phyloP scores from a whole-genome alignment of 805 yeast species.

The Candida awuae region DNA sequence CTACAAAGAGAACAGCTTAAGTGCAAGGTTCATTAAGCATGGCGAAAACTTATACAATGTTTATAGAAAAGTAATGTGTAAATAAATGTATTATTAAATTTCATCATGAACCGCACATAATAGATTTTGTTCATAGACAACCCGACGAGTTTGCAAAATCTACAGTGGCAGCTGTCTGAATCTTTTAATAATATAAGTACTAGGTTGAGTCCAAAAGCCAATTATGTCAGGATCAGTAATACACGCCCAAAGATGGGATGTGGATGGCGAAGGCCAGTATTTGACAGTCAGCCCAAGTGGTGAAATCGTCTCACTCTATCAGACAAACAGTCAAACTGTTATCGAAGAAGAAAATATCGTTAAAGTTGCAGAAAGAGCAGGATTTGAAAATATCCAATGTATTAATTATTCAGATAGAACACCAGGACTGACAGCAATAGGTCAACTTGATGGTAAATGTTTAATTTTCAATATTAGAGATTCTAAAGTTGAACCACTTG shows the following conservation, averaged over 20 bases:
- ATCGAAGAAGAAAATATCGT: slow-evolving; percentile 43
- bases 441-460: slow-evolving; percentile 63
- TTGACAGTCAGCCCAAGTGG: slow-evolving; percentile 70
- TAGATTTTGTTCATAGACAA: too few species aligned
- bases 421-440: slow-evolving; percentile 62
- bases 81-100: too few species aligned
- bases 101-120: too few species aligned
- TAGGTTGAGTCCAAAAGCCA: background rate
- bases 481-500: slow-evolving; percentile 24
- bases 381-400: slow-evolving; percentile 63
- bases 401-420: slow-evolving; percentile 49
- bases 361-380: slow-evolving; percentile 46
- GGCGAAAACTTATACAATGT: too few species aligned
- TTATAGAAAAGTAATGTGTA: too few species aligned
- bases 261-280: slow-evolving; percentile 46
- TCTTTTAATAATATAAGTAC: background rate
- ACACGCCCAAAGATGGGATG: slow-evolving; percentile 55
- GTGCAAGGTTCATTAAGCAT: slow-evolving; percentile 16
- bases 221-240: slow-evolving; percentile 51
- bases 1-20: slow-evolving; percentile 33
- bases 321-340: slow-evolving; percentile 35
- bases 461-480: slow-evolving; percentile 52
- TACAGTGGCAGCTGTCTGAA: too few species aligned
- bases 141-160: too few species aligned
- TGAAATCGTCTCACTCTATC: slow-evolving; percentile 66